Conservation (phyloP, 2,329 filamentous ascomycete species). For the Clathrospora elynae region DNA sequence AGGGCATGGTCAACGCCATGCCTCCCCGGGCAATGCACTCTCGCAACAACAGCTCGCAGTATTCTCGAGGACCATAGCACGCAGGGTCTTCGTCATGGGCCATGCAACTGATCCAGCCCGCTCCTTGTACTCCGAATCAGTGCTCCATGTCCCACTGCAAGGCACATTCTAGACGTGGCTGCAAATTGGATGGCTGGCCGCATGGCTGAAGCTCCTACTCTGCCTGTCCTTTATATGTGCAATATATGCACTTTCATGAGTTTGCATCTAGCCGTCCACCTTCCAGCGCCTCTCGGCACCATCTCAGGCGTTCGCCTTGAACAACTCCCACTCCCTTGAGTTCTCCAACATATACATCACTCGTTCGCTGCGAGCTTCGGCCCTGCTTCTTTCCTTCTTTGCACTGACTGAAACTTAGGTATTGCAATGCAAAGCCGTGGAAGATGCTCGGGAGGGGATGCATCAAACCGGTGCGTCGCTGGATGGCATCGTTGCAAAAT, state of each 20-base stretch:
- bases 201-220: conserved; percentile 20
- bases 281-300: conserved; percentile 22
- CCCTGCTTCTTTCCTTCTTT: conserved; percentile 39
- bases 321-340: conserved; percentile 42
- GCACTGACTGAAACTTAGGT: conserved; percentile 24
- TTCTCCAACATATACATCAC: conserved; percentile 44
- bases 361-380: conserved; percentile 41
- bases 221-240: conserved; percentile 36
- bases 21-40: conserved; percentile 20
- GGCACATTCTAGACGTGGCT: conserved; percentile 41
- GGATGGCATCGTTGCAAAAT: conserved; percentile 16
- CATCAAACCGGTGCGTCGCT: conserved; percentile 2
- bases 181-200: conserved; percentile 37
- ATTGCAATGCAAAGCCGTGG: conserved; percentile 17
- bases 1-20: conserved; percentile 30
- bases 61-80: conserved; percentile 37
- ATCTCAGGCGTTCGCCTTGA: conserved; percentile 30
- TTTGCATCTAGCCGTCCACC: conserved; percentile 20
- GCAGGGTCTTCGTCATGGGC: conserved; percentile 32
- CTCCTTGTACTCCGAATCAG: conserved; percentile 31
- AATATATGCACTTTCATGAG: conserved; percentile 34
- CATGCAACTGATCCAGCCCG: conserved; percentile 32
- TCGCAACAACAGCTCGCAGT: conserved; percentile 25
- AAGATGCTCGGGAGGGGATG: conserved; percentile 13
- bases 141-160: conserved; percentile 42